Base-by-base conservation (phyloP, 1,284 basidiomycete species). In the Apiotrichum siamense region DNA sequence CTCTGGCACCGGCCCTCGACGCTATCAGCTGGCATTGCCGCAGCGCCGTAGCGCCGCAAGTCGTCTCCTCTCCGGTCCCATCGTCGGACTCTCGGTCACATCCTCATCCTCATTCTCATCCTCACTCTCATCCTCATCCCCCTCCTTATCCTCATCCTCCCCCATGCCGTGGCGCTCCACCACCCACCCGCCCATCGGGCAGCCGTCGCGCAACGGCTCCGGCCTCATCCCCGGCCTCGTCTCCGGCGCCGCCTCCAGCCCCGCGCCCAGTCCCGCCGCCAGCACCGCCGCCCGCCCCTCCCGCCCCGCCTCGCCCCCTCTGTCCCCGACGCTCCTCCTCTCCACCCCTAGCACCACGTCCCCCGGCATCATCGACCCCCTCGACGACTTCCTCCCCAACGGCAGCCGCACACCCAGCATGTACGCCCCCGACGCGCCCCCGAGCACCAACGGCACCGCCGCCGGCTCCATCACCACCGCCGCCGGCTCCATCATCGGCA, bases 301-400 rank as follows among this genome's bases (percentile, higher is more conserved):
- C 18, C 36, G 44, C 9, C 23, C 47, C 18, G 27, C 33, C 25
- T 53, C 42, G 18, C 42, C 47, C 12, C 29, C 46, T 17, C 33
- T 20, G 12, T 26, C 18, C 23, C 24, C 47, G 26, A 35, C 35
- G 11, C 10, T 15, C 31, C 46, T 37, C 20, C 23, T 35, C 37
- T 31, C 44, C 25, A 36, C 45, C n/a, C 31, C 57, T n/a, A 38
- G 35, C 26, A 41, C 35, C 25, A 25, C 47, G 1, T 32, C 49
- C 13, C 27, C 47, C 21, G 55, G 50, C 31, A 32, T 56, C 13
- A 25, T 39, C 44, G 61, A 64, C 35, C 60, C 58, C 3, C 50
- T 61, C 12, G 42, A 39, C 18, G 63, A 65, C 37, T 65, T 62
- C 47, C 58, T 63, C 21, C 12, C 33, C 17, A 29, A 17, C 41